Evolutionary conservation across 2,329 filamentous ascomycete species (phyloP).

Genomic region (Sarocladium brachiariae): DNA sequence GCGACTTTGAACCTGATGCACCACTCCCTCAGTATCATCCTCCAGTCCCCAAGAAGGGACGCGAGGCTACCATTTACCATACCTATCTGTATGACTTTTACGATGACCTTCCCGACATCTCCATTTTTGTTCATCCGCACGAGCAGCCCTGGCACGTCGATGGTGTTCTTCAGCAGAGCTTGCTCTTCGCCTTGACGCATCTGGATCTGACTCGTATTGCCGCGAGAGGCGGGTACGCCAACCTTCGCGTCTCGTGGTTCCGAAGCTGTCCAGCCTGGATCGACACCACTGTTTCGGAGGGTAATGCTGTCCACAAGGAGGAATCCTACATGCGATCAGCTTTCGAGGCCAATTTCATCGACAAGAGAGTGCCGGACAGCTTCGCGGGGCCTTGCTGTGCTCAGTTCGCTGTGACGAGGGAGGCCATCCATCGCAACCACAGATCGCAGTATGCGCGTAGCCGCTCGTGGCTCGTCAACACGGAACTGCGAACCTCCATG

Average conservation of each 20-base stretch:
- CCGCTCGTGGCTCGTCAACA: constrained; percentile 24
- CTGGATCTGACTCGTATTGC: constrained; percentile 31
- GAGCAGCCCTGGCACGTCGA: constrained; percentile 34
- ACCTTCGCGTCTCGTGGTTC: constrained; percentile 47
- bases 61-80: constrained; percentile 57
- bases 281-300: constrained; percentile 22
- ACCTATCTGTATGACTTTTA: constrained; percentile 57
- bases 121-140: constrained; percentile 56
- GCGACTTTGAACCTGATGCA: constrained; percentile 31
- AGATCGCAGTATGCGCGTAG: constrained; percentile 21
- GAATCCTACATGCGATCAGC: constrained; percentile 23
- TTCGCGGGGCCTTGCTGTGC: constrained; percentile 27
- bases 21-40: constrained; percentile 37
- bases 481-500: constrained; percentile 22
- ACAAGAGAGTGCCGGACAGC: constrained; percentile 21
- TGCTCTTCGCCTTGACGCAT: constrained; percentile 24
- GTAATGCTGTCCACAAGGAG: constrained; percentile 20
- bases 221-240: constrained; percentile 42
- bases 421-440: constrained; percentile 22
- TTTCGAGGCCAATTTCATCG: constrained; percentile 22
- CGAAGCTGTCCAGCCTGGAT: constrained; percentile 50
- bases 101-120: constrained; percentile 48
- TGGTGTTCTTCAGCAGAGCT: constrained; percentile 24
- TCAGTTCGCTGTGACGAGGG: constrained; percentile 27
- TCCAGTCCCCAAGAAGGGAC: constrained; percentile 48